Conservation (phyloP, 345 rosid species). For the Fremontodendron californicum region DNA sequence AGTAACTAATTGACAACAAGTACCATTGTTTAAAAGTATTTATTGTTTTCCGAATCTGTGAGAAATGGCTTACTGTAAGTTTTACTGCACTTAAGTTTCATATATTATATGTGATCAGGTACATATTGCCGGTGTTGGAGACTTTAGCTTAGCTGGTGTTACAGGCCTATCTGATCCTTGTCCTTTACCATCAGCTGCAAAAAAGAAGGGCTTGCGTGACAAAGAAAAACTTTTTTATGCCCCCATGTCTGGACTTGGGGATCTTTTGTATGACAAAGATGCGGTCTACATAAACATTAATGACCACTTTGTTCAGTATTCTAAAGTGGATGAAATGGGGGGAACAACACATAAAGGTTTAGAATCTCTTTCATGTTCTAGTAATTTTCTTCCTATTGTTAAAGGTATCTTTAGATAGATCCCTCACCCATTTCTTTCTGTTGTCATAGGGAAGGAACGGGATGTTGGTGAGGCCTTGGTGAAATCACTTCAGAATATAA, state of each 20-base stretch:
- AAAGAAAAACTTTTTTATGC: slow-evolving; percentile 91
- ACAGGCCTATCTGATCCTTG: slow-evolving; percentile 86
- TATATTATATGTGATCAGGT: slow-evolving; percentile 45
- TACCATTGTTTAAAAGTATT: not conserved
- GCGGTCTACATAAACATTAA: slow-evolving; percentile 94
- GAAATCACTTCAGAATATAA: slow-evolving; percentile 76
- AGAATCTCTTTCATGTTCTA: not conserved
- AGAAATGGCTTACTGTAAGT: not conserved
- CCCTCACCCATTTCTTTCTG: not conserved
- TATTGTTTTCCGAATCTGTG: not conserved
- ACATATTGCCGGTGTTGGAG: slow-evolving; percentile 99
- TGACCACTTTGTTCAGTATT: slow-evolving; percentile 84
- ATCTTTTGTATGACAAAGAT: slow-evolving; percentile 90
- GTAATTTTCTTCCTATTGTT: not conserved
- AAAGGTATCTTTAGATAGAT: not conserved
- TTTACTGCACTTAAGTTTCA: not conserved
- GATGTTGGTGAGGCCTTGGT: slow-evolving; percentile 86
- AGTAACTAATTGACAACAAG: not conserved
- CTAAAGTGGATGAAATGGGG: slow-evolving; percentile 62
- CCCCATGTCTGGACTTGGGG: slow-evolving; percentile 98
- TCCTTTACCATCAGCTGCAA: slow-evolving; percentile 85
- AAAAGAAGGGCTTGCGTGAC: slow-evolving; percentile 83
- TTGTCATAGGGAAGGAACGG: slow-evolving; percentile 54
- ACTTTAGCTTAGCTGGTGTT: slow-evolving; percentile 70
- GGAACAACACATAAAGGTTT: slow-evolving; percentile 60